Conservation (phyloP, 1,284 basidiomycete genomes). For the Malassezia globosa region DNA sequence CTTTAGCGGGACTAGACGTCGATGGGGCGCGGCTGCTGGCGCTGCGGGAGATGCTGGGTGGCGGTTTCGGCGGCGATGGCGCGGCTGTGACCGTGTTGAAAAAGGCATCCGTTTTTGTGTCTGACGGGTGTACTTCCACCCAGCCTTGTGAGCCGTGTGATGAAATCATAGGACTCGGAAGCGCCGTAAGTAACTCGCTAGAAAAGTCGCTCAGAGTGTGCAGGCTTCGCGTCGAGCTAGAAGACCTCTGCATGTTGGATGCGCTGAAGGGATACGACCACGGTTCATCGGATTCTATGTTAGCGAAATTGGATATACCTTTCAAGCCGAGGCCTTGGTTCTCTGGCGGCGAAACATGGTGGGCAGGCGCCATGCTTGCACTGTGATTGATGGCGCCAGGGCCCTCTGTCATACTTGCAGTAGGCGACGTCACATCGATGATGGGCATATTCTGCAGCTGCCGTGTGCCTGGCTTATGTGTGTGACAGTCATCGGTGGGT, state of each 20-base stretch:
- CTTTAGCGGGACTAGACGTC: neutral
- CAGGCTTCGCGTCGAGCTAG: slow-evolving; percentile 34
- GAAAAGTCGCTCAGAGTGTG: slow-evolving; percentile 42
- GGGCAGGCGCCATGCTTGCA: neutral
- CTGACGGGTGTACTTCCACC: neutral
- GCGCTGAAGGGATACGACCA: slow-evolving; percentile 2
- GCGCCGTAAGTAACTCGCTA: slow-evolving; percentile 36
- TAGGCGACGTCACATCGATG: too few species aligned
- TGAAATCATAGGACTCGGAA: slow-evolving; percentile 30
- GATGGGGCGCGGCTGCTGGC: slow-evolving; percentile 5
- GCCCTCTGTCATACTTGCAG: too few species aligned
- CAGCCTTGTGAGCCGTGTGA: neutral
- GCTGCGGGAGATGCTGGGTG: slow-evolving; percentile 8
- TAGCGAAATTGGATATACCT: neutral
- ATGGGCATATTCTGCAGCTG: too few species aligned
- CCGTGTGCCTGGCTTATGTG: too few species aligned
- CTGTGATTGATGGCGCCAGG: too few species aligned
- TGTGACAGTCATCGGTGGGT: neutral
- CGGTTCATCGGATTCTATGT: neutral
- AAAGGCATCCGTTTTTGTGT: slow-evolving; percentile 31
- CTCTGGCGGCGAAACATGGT: neutral
- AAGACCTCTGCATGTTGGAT: neutral
- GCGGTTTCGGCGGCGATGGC: slow-evolving; percentile 10
- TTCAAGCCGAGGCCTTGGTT: neutral
- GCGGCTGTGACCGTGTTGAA: slow-evolving; percentile 20